Evolutionary conservation across 768 basidiomycete species (phyloP).

Genomic region (Russula compacta): DNA sequence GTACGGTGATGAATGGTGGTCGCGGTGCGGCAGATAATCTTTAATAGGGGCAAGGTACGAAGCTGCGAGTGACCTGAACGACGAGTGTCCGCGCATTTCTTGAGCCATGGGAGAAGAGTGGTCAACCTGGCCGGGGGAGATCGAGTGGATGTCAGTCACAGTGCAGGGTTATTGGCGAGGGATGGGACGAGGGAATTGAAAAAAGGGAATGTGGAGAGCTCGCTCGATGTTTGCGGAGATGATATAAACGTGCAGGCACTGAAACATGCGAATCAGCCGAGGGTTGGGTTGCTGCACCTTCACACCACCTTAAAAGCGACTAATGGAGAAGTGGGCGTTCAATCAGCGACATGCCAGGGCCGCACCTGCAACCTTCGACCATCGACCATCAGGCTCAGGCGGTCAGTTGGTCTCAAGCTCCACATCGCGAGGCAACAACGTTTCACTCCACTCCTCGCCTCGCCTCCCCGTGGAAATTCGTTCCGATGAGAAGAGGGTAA

Average conservation of each 20-base stretch:
- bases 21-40: constrained; percentile 37
- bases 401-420: neutral
- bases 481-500: neutral
- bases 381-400: neutral
- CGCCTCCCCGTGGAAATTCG: neutral
- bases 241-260: neutral
- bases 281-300: neutral
- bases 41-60: constrained; percentile 33
- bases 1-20: neutral
- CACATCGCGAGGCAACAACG: neutral
- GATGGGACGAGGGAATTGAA: neutral
- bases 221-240: neutral
- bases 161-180: neutral
- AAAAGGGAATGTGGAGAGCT: neutral
- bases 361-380: neutral
- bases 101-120: constrained; percentile 20
- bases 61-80: constrained; percentile 24
- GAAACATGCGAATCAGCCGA: neutral
- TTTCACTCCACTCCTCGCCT: neutral
- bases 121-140: too few species aligned
- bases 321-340: neutral
- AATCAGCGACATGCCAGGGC: neutral
- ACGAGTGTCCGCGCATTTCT: constrained; percentile 27
- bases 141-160: neutral
- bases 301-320: neutral